A percentile compares a stretch with the other conserved stretches of the same genome.
These are phyloP conservation scores for Monosporascus sp. DNA, from an alignment of 2,329 filamentous ascomycete genomes.

Conservation along the genomic window DNA sequence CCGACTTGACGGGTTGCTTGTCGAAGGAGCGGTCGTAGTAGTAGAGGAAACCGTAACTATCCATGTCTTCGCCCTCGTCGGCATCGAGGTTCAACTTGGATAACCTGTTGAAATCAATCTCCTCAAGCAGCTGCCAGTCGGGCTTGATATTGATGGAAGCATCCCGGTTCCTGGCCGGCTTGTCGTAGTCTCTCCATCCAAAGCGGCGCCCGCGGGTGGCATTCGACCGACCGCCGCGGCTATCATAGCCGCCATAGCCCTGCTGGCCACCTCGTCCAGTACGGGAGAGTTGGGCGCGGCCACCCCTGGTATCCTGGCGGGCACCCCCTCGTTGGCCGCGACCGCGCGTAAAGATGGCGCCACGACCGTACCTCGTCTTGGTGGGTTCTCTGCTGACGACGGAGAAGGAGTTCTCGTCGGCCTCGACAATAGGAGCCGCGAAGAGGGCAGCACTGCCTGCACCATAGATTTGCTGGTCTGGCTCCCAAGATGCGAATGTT, in stretches of 20 bases:
- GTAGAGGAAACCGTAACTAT: slow-evolving; percentile 95
- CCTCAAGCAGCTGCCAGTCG: slow-evolving; percentile 92
- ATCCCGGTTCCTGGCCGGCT: slow-evolving; percentile 93
- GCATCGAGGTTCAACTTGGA: slow-evolving; percentile 93
- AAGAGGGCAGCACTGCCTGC: slow-evolving; percentile 82
- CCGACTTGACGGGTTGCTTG: slow-evolving; percentile 84
- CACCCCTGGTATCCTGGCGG: slow-evolving; percentile 57
- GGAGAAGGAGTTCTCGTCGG: slow-evolving; percentile 92
- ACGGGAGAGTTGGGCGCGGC: slow-evolving; percentile 61
- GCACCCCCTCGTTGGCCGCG: slow-evolving; percentile 73
- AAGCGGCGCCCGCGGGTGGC: slow-evolving; percentile 79
- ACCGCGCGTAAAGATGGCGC: slow-evolving; percentile 83
- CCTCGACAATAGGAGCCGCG: slow-evolving; percentile 80
- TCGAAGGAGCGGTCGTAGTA: slow-evolving; percentile 96
- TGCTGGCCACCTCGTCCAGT: slow-evolving; percentile 63
- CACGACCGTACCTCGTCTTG: slow-evolving; percentile 83
- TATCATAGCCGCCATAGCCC: slow-evolving; percentile 63
- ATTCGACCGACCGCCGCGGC: slow-evolving; percentile 63
- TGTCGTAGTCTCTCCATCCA: slow-evolving; percentile 98
- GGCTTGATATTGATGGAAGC: slow-evolving; percentile 93
- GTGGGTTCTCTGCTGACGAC: slow-evolving; percentile 91
- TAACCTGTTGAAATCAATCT: slow-evolving; percentile 96
- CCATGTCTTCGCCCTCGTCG: slow-evolving; percentile 90
- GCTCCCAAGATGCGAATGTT: slow-evolving; percentile 10
- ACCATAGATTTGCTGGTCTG: slow-evolving; percentile 96